These are phyloP conservation scores for Gossypium gossypioides DNA, from an alignment of 441 rosid species.

Conservation along the genomic window DNA sequence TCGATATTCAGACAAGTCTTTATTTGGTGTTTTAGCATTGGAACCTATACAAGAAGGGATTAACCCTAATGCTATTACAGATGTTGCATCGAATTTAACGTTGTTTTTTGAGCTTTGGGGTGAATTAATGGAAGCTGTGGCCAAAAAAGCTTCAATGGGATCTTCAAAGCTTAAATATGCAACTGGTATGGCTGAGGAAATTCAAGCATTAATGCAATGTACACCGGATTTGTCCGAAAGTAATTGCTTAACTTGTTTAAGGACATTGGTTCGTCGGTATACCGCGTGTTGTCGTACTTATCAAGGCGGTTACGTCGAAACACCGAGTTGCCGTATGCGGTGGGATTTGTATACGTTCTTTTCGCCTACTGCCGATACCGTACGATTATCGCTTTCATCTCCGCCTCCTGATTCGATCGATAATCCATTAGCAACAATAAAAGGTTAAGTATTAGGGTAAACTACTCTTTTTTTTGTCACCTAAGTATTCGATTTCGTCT, in stretches of 20 bases:
- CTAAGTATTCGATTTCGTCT: too few species aligned
- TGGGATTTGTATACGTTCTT: conserved; percentile 28
- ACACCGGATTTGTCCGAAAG: conserved; percentile 32
- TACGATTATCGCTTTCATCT: conserved; percentile 15
- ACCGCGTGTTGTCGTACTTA: conserved; percentile 1
- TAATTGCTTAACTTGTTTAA: conserved; percentile 22
- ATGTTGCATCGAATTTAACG: conserved; percentile 11
- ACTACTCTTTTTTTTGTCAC: too few species aligned
- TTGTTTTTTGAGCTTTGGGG: conserved; percentile 18
- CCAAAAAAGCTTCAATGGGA: conserved; percentile 13
- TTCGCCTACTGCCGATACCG: conserved; percentile 1
- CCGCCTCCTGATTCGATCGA: conserved; percentile 1
- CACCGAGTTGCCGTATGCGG: conserved; percentile 24
- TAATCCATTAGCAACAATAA: background rate
- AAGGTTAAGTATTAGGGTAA: background rate
- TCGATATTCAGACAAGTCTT: conserved; percentile 15
- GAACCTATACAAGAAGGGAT: background rate
- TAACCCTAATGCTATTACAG: background rate
- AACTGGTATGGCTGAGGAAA: conserved; percentile 8
- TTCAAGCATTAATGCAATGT: conserved; percentile 35
- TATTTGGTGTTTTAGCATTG: conserved; percentile 17
- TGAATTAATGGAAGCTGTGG: conserved; percentile 9
- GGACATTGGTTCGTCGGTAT: conserved; percentile 14
- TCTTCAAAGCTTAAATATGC: conserved; percentile 24
- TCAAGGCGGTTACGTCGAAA: conserved; percentile 19